Evolutionary conservation across 495 filamentous ascomycete species (phyloP).

Genomic region (Aspergillus biplanus): DNA sequence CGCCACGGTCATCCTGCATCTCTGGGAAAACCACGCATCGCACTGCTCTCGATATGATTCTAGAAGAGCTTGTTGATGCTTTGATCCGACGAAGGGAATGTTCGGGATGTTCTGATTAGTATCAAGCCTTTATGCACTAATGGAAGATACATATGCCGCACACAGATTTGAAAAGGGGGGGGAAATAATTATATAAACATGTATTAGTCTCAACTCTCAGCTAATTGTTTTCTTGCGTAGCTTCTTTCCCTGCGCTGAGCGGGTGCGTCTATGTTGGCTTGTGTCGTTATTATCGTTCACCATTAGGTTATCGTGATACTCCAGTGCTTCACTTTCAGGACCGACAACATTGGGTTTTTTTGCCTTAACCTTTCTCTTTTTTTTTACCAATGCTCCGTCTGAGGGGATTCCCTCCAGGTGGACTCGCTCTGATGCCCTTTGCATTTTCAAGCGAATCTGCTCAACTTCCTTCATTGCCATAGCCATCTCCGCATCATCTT

Average conservation of each 20-base stretch:
- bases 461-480: constrained; percentile 87
- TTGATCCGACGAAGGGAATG: no score
- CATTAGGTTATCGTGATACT: background rate
- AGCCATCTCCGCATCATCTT: constrained; percentile 81
- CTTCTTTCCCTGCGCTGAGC: background rate
- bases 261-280: constrained; percentile 3
- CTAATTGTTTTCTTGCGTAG: background rate
- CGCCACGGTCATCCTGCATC: no score
- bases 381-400: constrained; percentile 76
- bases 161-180: background rate
- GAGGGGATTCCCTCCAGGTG: constrained; percentile 68
- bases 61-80: no score
- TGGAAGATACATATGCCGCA: background rate
- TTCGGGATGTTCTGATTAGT: no score
- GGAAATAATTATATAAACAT: background rate
- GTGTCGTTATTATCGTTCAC: background rate
- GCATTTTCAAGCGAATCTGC: constrained; percentile 83
- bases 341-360: constrained; percentile 21
- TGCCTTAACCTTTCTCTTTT: constrained; percentile 75
- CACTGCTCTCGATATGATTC: no score
- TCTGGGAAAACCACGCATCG: no score
- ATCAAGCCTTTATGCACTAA: no score
- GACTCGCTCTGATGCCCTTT: constrained; percentile 82
- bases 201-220: background rate
- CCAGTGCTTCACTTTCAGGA: background rate